Percentiles rank a stretch among this genome's conserved stretches.
Conservation (phyloP, 2,329 filamentous ascomycete species). For the Thermomyces lanuginosus region DNA sequence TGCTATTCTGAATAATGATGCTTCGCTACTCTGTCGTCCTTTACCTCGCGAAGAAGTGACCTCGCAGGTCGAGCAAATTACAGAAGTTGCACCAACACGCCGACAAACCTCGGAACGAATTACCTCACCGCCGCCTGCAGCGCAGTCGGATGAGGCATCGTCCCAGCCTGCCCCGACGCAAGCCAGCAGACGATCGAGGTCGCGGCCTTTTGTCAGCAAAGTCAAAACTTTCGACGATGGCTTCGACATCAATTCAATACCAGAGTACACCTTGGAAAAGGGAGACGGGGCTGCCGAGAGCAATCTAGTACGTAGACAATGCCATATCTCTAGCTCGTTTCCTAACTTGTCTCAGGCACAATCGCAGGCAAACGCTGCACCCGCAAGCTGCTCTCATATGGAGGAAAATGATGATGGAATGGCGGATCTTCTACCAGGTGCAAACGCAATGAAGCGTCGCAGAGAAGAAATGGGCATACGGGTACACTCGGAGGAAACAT, state of each 20-base stretch:
- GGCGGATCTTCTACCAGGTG: conserved; percentile 58
- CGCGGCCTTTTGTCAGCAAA: conserved; percentile 20
- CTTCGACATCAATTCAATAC: conserved; percentile 32
- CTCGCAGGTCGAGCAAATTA: conserved; percentile 8
- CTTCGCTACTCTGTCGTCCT: conserved; percentile 51
- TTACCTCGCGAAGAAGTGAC: conserved; percentile 35
- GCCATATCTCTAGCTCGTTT: background rate
- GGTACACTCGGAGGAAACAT: conserved; percentile 20
- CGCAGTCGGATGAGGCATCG: conserved; percentile 2
- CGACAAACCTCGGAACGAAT: too few species aligned
- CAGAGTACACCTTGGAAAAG: conserved; percentile 18
- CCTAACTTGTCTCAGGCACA: conserved; percentile 1
- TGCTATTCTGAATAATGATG: conserved; percentile 68
- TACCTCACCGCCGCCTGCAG: too few species aligned
- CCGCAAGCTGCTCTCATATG: conserved; percentile 6
- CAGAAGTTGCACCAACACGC: too few species aligned
- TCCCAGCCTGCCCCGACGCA: conserved; percentile 8
- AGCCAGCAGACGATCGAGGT: conserved; percentile 12
- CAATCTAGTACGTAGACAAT: conserved; percentile 6
- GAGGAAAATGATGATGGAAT: conserved; percentile 40
- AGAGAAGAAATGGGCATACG: conserved; percentile 44
- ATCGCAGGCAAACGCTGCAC: background rate
- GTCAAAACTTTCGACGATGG: conserved; percentile 61
- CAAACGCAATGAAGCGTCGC: conserved; percentile 62
- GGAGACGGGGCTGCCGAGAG: conserved; percentile 8